phyloP scores from a whole-genome alignment of 2,329 filamentous ascomycete species.

The Pseudogymnoascus sp. region DNA sequence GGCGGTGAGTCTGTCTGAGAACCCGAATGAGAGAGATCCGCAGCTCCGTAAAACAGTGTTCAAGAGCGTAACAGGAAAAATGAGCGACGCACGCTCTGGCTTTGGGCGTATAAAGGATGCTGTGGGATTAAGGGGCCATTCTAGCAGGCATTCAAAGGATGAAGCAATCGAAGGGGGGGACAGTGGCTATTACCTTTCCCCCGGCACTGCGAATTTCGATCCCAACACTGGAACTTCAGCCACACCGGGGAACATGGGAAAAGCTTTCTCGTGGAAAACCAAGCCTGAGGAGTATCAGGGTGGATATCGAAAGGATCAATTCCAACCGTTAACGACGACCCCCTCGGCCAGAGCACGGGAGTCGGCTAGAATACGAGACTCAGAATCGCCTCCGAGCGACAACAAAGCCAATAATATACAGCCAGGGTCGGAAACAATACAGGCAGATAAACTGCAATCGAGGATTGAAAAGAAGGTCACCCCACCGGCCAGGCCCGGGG shows the following conservation, averaged over 20 bases:
- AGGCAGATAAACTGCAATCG: background rate
- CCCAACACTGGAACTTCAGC: conserved; percentile 10
- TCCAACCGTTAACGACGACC: conserved; percentile 1
- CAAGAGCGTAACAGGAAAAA: conserved; percentile 71
- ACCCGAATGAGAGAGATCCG: conserved; percentile 44
- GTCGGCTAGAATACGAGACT: conserved; percentile 9
- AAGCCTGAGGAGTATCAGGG: conserved; percentile 53
- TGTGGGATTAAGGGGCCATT: conserved; percentile 53
- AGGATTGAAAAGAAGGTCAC: background rate
- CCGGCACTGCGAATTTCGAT: conserved; percentile 15
- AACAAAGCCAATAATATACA: conserved; percentile 12
- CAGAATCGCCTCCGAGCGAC: conserved; percentile 13
- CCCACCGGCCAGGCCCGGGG: background rate
- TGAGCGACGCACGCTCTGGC: conserved; percentile 74
- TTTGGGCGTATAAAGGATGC: conserved; percentile 81
- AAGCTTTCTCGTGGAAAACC: conserved; percentile 57
- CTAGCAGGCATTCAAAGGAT: conserved; percentile 49
- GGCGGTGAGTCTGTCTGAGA: conserved; percentile 40
- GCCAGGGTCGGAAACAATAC: conserved; percentile 6
- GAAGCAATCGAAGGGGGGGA: conserved; percentile 27
- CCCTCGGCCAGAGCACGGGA: background rate
- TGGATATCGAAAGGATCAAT: conserved; percentile 22
- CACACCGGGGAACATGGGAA: conserved; percentile 31
- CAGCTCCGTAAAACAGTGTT: conserved; percentile 59
- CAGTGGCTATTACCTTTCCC: conserved; percentile 19